phyloP scores from a whole-genome alignment of 176 grass and related monocot species.

The Eragrostis curvula region DNA sequence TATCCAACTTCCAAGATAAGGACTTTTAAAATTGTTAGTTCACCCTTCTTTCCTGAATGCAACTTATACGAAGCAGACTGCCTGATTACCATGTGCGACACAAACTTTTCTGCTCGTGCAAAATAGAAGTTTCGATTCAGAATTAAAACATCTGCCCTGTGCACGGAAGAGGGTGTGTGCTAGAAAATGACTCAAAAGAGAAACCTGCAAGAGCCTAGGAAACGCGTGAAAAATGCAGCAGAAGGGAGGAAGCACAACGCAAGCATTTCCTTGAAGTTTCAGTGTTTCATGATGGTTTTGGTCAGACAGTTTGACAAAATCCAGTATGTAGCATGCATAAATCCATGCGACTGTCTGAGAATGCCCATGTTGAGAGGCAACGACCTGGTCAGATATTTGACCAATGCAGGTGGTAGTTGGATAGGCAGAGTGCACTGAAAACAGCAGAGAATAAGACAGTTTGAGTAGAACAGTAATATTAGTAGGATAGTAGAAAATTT shows the following conservation, averaged over 20 bases:
- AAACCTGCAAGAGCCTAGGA: neutral
- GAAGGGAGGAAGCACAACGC: neutral
- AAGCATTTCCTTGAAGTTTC: slow-evolving; percentile 15
- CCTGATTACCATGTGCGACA: neutral
- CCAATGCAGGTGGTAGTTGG: neutral
- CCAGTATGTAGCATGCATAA: neutral
- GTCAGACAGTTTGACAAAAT: slow-evolving; percentile 35
- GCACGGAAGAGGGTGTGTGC: neutral
- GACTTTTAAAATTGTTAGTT: neutral
- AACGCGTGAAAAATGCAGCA: neutral
- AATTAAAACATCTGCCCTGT: too few species aligned
- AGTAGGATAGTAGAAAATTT: neutral
- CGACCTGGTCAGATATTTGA: slow-evolving; percentile 39
- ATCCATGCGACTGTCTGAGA: neutral
- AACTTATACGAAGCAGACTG: neutral
- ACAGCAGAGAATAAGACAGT: neutral
- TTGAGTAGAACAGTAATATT: neutral
- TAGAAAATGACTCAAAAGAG: neutral
- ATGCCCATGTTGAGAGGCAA: neutral
- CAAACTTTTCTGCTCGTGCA: slow-evolving; percentile 19
- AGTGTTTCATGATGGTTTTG: neutral
- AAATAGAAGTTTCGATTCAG: neutral
- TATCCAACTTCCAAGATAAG: neutral
- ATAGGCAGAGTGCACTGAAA: neutral
- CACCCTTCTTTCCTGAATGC: neutral